phyloP scores from a whole-genome alignment of 2,329 filamentous ascomycete species.

The Colletotrichum spaethianum region DNA sequence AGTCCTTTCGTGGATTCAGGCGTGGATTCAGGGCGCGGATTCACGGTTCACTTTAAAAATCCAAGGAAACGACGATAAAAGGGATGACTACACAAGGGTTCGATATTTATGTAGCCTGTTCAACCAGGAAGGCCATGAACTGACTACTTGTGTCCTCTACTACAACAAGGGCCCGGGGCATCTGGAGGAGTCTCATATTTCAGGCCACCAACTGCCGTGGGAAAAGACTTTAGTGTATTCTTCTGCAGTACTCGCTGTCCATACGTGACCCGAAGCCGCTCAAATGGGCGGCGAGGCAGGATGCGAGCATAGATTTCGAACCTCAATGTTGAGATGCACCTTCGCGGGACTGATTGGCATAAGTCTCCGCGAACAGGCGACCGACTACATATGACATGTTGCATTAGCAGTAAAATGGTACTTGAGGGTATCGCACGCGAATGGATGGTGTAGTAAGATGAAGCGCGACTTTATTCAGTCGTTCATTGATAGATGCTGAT shows the following conservation, averaged over 20 bases:
- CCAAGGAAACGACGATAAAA: neutral
- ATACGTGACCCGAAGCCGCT: neutral
- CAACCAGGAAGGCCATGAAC: neutral
- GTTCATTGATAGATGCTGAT: neutral
- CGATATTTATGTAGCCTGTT: neutral
- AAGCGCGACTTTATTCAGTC: neutral
- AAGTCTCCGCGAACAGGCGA: neutral
- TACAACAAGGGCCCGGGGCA: slow-evolving; percentile 3
- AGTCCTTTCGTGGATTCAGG: neutral
- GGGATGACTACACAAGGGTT: neutral
- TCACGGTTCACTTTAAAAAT: neutral
- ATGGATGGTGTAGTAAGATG: neutral
- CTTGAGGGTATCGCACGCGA: neutral
- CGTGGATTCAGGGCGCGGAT: too few relatives aligned
- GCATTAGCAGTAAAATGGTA: neutral
- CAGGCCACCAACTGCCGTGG: neutral
- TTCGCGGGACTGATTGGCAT: neutral
- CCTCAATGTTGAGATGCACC: neutral
- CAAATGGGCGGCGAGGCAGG: neutral
- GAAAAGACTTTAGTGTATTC: neutral
- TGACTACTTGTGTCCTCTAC: slow-evolving; percentile 4
- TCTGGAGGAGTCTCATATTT: slow-evolving; percentile 2
- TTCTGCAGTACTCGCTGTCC: slow-evolving; percentile 4
- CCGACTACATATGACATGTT: neutral
- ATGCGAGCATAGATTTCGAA: neutral